A percentile compares a stretch with the other conserved stretches of the same genome.
Evolutionary conservation across 75 land plant species (phyloP).

Genomic region (Isoetes taiwanensis): DNA sequence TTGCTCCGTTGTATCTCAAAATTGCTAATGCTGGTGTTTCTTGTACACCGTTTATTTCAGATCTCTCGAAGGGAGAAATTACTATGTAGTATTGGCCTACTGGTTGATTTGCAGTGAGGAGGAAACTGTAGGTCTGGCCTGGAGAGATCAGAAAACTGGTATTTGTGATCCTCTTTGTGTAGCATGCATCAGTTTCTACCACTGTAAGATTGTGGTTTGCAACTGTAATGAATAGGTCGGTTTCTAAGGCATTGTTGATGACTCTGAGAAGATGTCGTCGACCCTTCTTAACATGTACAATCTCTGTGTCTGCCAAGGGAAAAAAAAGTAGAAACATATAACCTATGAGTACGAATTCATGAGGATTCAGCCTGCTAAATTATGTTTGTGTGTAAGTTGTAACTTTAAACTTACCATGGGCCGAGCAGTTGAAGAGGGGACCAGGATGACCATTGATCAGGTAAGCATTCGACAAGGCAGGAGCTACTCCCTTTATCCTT

Average conservation of each 20-base stretch:
- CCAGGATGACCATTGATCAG: conserved; percentile 23
- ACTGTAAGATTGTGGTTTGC: conserved; percentile 5
- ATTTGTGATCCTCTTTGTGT: neutral
- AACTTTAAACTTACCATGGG: conserved; percentile 11
- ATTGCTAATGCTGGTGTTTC: neutral
- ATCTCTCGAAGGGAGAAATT: neutral
- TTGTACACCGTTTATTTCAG: neutral
- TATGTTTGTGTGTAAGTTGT: neutral
- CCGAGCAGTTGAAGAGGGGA: conserved; percentile 20
- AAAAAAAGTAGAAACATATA: neutral
- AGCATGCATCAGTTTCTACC: neutral
- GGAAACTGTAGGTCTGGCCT: neutral
- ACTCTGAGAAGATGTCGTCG: neutral
- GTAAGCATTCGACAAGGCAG: conserved; percentile 21
- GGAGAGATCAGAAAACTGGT: neutral
- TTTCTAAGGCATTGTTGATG: neutral
- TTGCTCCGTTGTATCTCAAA: neutral
- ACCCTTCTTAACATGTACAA: too few relatives aligned
- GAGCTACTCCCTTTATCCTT: conserved; percentile 9
- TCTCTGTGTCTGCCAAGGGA: too few relatives aligned
- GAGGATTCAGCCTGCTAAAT: too few relatives aligned
- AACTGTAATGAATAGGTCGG: neutral
- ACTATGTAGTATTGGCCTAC: neutral
- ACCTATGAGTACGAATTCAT: too few relatives aligned
- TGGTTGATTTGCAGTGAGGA: neutral